Base-by-base conservation (phyloP, 306 rosid genomes). In the Echinosophora koreensis region DNA sequence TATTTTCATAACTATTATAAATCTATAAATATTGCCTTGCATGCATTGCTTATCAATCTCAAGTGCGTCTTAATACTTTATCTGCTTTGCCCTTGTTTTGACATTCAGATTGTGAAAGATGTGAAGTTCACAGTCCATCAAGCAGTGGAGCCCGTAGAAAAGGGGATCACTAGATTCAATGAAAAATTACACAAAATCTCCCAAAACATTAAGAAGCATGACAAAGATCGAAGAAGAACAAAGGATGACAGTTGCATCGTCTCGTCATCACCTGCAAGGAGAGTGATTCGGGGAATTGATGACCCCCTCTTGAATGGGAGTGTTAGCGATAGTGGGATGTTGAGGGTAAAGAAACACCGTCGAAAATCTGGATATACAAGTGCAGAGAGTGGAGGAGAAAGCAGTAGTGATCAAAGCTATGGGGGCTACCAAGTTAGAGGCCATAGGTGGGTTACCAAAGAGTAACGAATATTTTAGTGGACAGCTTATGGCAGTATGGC, bases 301-400 rank as follows among this genome's bases (percentile, higher is more conserved):
- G 99, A 96, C 66, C 98, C 99, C 61, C 91, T 92, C 32, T 82
- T 96, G 89, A 82, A 76, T 63, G 99, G 99, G 67, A 92, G 97
- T 77, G 44, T 83, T 60, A 96, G 99, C 10, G 99, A 96, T 69
- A 87, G 99, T 79, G 90, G 87, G 17, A 81, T 91, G 49, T 28
- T 72, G 1, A 86, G 86, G 90, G 93, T 66, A 42, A 96, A 93
- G 91, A 96, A 90, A 87, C 93, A 96, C 70, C 94, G 93, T 47
- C 76, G 78, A 38, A 88, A 96, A 86, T 86, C 97, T 34, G 98
- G 90, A 77, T 76, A 84, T 76, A 66, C 88, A 2, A 91, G 99
- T 83, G 98, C 86, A 17, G 99, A 96, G 88, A 92, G 98, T 42
- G 98, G 99, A 0, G 99, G 98, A 58, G 98, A 96, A 87, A 92